Percentiles rank a stretch among this genome's conserved stretches.
Evolutionary conservation across 2,329 filamentous ascomycete genomes (phyloP).

Genomic region (Pseudogymnoascus verrucosus): DNA sequence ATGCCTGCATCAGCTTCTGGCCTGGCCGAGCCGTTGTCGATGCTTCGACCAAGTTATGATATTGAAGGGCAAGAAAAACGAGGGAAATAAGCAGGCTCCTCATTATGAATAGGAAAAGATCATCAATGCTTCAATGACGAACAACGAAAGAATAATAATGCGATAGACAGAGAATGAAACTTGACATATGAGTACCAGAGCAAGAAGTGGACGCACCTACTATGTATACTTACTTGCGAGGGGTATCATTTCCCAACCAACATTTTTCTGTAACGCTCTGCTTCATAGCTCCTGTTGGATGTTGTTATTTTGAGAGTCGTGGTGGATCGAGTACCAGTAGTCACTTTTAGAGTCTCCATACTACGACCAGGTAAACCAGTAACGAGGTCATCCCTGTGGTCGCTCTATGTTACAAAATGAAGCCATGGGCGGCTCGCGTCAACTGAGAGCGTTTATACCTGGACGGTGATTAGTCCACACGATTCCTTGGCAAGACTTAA

Average conservation of each 20-base stretch:
- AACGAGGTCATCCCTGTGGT: not conserved
- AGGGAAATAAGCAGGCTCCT: not conserved
- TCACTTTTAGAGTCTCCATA: not conserved
- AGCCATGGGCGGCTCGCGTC: not conserved
- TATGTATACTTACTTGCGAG: not conserved
- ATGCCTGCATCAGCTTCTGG: not conserved
- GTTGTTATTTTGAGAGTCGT: not conserved
- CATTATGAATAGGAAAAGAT: not conserved
- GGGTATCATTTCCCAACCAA: not conserved
- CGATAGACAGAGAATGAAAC: not conserved
- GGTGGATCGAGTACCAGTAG: not conserved
- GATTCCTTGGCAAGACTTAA: not conserved
- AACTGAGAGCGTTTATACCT: not conserved
- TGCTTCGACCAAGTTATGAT: not conserved
- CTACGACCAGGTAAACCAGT: not conserved
- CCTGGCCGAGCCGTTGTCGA: not conserved
- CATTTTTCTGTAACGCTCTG: not conserved
- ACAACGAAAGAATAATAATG: not conserved
- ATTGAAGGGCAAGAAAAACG: not conserved
- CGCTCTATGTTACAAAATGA: not conserved
- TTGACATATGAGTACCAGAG: not conserved
- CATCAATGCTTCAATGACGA: not conserved
- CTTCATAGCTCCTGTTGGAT: not conserved
- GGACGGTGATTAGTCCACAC: not conserved
- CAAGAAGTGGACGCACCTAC: not conserved